Evolutionary conservation across 495 filamentous ascomycete species (phyloP).

Genomic region (Neurospora cerealis): DNA sequence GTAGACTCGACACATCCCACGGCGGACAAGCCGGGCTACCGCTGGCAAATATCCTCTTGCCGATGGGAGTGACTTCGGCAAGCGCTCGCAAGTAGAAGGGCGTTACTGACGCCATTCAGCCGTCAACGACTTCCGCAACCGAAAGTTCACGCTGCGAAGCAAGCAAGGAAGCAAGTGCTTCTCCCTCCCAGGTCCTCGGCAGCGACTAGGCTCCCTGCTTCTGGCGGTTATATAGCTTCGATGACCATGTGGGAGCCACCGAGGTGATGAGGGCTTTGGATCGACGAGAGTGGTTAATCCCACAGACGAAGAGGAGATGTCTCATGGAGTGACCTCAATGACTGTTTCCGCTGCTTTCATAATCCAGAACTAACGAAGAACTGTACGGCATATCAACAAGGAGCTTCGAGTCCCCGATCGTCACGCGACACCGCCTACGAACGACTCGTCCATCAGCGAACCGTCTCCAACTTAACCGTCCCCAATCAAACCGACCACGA

Average conservation of each 20-base stretch:
- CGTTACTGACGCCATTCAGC: no score
- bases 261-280: neutral
- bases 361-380: neutral
- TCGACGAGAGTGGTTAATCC: no score
- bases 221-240: neutral
- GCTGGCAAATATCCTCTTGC: neutral
- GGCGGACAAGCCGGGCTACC: neutral
- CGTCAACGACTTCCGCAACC: neutral
- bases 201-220: rapidly evolving
- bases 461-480: no score
- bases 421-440: no score
- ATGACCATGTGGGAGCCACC: neutral
- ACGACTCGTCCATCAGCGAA: no score
- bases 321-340: neutral
- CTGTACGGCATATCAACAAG: neutral
- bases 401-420: no score
- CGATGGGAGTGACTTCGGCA: neutral
- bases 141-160: neutral
- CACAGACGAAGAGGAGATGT: neutral
- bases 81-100: no score
- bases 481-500: no score
- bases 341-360: neutral
- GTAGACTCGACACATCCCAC: neutral
- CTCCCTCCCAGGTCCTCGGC: neutral
- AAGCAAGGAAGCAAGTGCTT: neutral